Conservation (phyloP, 2,329 filamentous ascomycete species). For the Aspergillus transmontanensis region DNA sequence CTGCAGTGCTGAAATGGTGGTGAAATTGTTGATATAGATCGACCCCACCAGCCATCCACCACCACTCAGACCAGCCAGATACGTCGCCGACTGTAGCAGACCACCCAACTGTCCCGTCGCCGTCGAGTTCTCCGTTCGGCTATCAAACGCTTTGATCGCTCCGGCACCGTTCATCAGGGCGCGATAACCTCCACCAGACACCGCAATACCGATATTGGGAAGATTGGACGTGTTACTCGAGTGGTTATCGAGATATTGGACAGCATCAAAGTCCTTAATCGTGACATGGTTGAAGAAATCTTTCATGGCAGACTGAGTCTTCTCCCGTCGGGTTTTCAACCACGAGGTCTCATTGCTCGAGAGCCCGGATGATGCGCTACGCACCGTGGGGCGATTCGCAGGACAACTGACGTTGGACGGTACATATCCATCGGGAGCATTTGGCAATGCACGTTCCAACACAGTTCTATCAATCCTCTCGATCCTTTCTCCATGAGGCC, state of each 20-base stretch:
- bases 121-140: slow-evolving; percentile 65
- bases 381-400: slow-evolving; percentile 65
- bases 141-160: slow-evolving; percentile 77
- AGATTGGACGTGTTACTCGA: slow-evolving; percentile 58
- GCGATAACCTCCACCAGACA: slow-evolving; percentile 83
- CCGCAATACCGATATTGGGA: slow-evolving; percentile 74
- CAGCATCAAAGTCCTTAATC: slow-evolving; percentile 78
- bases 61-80: slow-evolving; percentile 79
- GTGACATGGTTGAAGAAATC: slow-evolving; percentile 71
- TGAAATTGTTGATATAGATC: slow-evolving; percentile 80
- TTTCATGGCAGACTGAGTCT: slow-evolving; percentile 73
- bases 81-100: slow-evolving; percentile 78
- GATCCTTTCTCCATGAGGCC: background rate
- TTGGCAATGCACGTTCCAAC: slow-evolving; percentile 50
- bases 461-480: slow-evolving; percentile 5
- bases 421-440: slow-evolving; percentile 70
- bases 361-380: slow-evolving; percentile 63
- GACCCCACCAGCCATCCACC: slow-evolving; percentile 84
- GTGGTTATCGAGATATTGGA: slow-evolving; percentile 66
- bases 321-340: slow-evolving; percentile 70
- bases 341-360: slow-evolving; percentile 74
- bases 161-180: slow-evolving; percentile 88
- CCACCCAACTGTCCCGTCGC: slow-evolving; percentile 72
- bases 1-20: slow-evolving; percentile 56
- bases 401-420: slow-evolving; percentile 72